These are phyloP conservation scores for Apocynum venetum DNA, from an alignment of 257 asterid genomes.

Conservation along the genomic window DNA sequence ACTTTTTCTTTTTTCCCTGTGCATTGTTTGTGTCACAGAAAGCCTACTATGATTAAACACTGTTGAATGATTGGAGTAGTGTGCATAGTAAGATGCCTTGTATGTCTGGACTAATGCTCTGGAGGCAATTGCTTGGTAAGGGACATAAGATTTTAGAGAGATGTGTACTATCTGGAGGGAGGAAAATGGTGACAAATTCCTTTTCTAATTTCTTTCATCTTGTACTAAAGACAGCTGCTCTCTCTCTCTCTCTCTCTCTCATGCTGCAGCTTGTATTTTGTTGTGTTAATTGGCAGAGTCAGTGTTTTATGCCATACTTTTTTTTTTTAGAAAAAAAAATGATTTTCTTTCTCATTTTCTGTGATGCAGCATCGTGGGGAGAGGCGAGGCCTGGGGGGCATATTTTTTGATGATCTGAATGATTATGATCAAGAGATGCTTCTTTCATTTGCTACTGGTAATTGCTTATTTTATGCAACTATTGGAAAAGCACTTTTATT, in stretches of 20 bases:
- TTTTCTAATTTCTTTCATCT: too few relatives aligned
- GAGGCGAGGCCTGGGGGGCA: constrained; percentile 99
- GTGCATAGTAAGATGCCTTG: too few relatives aligned
- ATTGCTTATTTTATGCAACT: constrained; percentile 15
- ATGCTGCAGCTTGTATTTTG: background rate
- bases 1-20: background rate
- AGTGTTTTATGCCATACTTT: background rate
- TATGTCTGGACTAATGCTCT: too few relatives aligned
- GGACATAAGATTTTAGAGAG: too few relatives aligned
- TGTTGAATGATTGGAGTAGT: too few relatives aligned
- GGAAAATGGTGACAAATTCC: too few relatives aligned
- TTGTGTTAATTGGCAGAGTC: background rate
- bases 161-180: too few relatives aligned
- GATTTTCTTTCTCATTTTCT: background rate
- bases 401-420: constrained; percentile 91
- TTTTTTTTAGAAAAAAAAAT: background rate
- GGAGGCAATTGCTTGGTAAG: too few relatives aligned
- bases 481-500: background rate
- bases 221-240: background rate
- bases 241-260: background rate
- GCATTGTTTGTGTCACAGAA: too few relatives aligned
- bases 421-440: constrained; percentile 95
- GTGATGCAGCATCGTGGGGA: constrained; percentile 86
- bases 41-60: too few relatives aligned
- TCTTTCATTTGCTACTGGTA: constrained; percentile 94